These are phyloP conservation scores for Pseudonitzschia delicatissima DNA, from an alignment of 108 stramenopile genomes.

Conservation along the genomic window DNA sequence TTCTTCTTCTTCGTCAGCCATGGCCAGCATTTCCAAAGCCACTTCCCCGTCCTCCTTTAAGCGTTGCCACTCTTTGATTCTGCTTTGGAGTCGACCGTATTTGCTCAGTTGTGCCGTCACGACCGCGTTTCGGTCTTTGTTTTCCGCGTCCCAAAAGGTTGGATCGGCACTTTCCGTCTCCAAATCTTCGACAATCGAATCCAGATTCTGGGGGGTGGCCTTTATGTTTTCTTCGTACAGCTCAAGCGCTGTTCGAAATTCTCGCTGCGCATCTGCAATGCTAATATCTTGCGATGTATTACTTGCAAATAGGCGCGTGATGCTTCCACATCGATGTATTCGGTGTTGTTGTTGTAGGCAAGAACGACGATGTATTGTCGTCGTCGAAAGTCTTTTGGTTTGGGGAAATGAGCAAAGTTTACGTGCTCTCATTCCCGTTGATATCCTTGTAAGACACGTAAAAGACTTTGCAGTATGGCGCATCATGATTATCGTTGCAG, in stretches of 20 bases:
- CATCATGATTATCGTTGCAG: conserved; percentile 3
- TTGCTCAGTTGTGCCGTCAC: conserved; percentile 53
- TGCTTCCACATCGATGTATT: not conserved
- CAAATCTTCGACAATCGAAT: conserved; percentile 36
- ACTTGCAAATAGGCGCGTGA: not conserved
- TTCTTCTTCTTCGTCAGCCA: not conserved
- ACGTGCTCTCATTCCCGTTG: too few relatives aligned
- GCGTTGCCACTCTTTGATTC: conserved; percentile 49
- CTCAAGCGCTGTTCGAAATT: conserved; percentile 19
- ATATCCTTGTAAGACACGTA: not conserved
- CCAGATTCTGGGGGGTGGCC: conserved; percentile 19
- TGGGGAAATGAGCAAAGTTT: too few relatives aligned
- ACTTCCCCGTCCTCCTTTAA: conserved; percentile 48
- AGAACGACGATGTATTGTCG: too few relatives aligned
- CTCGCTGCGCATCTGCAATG: conserved; percentile 11
- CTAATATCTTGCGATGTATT: not conserved
- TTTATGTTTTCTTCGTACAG: conserved; percentile 23
- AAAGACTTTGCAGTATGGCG: not conserved
- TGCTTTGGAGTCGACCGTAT: conserved; percentile 31
- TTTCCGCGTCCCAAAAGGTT: conserved; percentile 64
- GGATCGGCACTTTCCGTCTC: conserved; percentile 61
- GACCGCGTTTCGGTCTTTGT: conserved; percentile 32
- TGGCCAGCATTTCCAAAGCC: conserved; percentile 58
- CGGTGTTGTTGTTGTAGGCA: too few relatives aligned
- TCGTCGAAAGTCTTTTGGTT: too few relatives aligned